phyloP scores from a whole-genome alignment of 345 rosid genomes.

The Geranium rotundifolium region DNA sequence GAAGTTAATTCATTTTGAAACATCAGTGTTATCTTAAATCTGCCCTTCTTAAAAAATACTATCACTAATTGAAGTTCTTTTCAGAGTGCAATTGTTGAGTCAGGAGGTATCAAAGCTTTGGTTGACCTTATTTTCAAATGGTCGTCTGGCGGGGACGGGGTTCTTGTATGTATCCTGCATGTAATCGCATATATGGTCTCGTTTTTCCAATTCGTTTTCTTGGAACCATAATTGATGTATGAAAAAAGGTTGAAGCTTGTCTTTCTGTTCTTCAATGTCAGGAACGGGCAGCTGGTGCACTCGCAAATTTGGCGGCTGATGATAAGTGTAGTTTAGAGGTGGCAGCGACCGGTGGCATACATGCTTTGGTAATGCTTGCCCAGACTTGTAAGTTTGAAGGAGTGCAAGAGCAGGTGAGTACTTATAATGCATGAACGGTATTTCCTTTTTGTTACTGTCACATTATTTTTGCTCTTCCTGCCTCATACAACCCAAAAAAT shows the following conservation, averaged over 20 bases:
- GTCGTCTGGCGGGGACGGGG: constrained; percentile 71
- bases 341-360: constrained; percentile 64
- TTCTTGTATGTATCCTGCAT: constrained; percentile 31
- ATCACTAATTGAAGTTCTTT: constrained; percentile 6
- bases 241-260: background rate
- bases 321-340: constrained; percentile 80
- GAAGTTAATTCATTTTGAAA: background rate
- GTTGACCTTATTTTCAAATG: constrained; percentile 74
- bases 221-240: background rate
- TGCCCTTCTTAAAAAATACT: background rate
- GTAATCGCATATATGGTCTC: background rate
- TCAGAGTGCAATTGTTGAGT: constrained; percentile 66
- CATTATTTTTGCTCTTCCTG: background rate
- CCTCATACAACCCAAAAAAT: too few relatives aligned
- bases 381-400: constrained; percentile 73
- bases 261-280: constrained; percentile 12
- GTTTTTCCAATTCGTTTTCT: background rate
- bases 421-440: background rate
- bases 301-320: constrained; percentile 83
- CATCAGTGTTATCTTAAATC: background rate
- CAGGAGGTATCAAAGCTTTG: constrained; percentile 72
- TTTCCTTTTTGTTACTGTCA: background rate
- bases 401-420: constrained; percentile 73
- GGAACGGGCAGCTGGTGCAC: constrained; percentile 88
- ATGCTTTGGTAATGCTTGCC: constrained; percentile 72